Conservation (phyloP, 2,329 filamentous ascomycete species). For the Diaporthe destruens region DNA sequence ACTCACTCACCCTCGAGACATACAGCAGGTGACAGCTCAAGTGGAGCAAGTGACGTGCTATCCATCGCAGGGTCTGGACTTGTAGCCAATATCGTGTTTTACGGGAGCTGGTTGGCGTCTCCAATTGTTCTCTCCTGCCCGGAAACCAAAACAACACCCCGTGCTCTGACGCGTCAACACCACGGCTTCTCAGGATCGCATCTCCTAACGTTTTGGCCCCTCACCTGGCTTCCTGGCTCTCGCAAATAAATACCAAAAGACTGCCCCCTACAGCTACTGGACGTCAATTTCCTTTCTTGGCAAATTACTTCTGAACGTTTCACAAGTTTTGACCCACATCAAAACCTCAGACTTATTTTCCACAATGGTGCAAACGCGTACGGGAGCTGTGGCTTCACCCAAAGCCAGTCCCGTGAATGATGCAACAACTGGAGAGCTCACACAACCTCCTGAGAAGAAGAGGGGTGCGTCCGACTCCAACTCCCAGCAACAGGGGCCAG, state of each 20-base stretch:
- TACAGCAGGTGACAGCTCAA: not conserved
- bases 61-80: not conserved
- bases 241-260: too few species aligned
- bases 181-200: too few species aligned
- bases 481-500: not conserved
- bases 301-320: not conserved
- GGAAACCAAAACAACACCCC: not conserved
- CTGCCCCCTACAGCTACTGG: not conserved
- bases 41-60: not conserved
- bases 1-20: not conserved
- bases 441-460: constrained; percentile 19
- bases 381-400: not conserved
- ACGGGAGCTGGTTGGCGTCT: not conserved
- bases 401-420: not conserved
- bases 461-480: constrained; percentile 9
- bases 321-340: not conserved
- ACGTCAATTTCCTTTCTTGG: not conserved
- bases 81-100: not conserved
- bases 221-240: too few species aligned
- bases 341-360: not conserved
- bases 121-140: not conserved
- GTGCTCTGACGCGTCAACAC: not conserved
- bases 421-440: not conserved
- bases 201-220: too few species aligned
- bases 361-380: constrained; percentile 2